Evolutionary conservation across 805 yeast genomes (phyloP).

Genomic region (Saccharomycopsis amapae): DNA sequence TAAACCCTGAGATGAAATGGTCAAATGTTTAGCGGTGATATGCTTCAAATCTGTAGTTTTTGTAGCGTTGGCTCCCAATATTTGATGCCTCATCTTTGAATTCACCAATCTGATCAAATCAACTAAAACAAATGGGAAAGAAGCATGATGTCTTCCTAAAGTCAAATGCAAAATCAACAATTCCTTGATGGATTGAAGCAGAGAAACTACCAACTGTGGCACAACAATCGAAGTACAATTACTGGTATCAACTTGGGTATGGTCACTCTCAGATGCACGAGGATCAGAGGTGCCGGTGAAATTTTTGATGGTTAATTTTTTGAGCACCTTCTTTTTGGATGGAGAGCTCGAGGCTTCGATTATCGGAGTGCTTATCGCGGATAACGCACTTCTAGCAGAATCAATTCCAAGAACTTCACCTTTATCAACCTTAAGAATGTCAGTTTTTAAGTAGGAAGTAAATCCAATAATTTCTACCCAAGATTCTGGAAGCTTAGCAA

Average conservation of each 20-base stretch:
- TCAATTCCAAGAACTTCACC: no score
- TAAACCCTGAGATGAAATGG: slow-evolving; percentile 60
- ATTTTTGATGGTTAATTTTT: slow-evolving; percentile 3
- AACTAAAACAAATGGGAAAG: slow-evolving; percentile 26
- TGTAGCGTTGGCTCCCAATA: slow-evolving; percentile 71
- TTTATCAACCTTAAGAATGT: neutral
- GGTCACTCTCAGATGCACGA: neutral
- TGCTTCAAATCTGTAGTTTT: slow-evolving; percentile 66
- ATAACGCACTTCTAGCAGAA: no score
- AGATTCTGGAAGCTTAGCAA: slow-evolving; percentile 6
- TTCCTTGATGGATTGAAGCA: slow-evolving; percentile 16
- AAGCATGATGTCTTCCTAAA: slow-evolving; percentile 13
- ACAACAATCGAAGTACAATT: slow-evolving; percentile 4
- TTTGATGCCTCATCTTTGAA: slow-evolving; percentile 48
- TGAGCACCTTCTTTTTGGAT: slow-evolving; percentile 2
- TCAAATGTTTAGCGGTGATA: slow-evolving; percentile 65
- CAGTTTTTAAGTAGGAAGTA: slow-evolving; percentile 7
- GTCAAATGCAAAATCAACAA: slow-evolving; percentile 14
- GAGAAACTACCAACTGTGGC: slow-evolving; percentile 9
- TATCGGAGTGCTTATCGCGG: no score
- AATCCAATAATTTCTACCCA: slow-evolving; percentile 16
- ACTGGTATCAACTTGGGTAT: neutral
- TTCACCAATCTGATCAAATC: slow-evolving; percentile 47
- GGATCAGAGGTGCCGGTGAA: neutral
- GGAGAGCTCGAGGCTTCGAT: no score